Percentiles rank a stretch among this genome's conserved stretches.
Evolutionary conservation across 2,329 filamentous ascomycete species (phyloP).

Genomic region (Aquanectria penicillioides): DNA sequence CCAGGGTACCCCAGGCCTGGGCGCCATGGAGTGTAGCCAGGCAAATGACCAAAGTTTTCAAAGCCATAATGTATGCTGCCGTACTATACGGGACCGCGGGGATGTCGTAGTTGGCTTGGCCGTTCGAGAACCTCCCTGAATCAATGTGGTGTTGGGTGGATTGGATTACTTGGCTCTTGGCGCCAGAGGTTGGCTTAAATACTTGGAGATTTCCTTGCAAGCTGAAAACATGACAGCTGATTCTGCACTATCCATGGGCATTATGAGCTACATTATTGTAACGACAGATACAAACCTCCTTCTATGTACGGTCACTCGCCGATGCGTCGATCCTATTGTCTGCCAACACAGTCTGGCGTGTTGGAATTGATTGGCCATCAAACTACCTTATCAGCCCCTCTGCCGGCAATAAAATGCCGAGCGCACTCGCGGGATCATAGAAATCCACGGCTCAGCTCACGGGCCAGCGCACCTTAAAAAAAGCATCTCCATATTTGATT

Average conservation of each 20-base stretch:
- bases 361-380: not conserved
- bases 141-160: not conserved
- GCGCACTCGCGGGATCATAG: not conserved
- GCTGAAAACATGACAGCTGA: not conserved
- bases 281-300: not conserved
- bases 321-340: not conserved
- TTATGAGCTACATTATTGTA: not conserved
- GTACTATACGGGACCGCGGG: too few species aligned
- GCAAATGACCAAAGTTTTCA: not conserved
- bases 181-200: conserved; percentile 4
- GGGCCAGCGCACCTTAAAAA: not conserved
- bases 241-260: not conserved
- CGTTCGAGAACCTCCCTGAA: not conserved
- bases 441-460: not conserved
- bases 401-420: not conserved
- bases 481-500: conserved; percentile 5
- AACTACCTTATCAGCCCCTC: not conserved
- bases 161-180: not conserved
- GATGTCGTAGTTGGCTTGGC: not conserved
- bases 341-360: not conserved
- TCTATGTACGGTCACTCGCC: conserved; percentile 2
- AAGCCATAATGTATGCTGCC: not conserved
- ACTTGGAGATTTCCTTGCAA: not conserved
- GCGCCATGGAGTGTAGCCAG: not conserved
- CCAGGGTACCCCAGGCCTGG: conserved; percentile 2